Evolutionary conservation across 768 basidiomycete genomes (phyloP), one percentile per base, ranked within the genome.

Genomic region (Scleroderma citrinum): DNA sequence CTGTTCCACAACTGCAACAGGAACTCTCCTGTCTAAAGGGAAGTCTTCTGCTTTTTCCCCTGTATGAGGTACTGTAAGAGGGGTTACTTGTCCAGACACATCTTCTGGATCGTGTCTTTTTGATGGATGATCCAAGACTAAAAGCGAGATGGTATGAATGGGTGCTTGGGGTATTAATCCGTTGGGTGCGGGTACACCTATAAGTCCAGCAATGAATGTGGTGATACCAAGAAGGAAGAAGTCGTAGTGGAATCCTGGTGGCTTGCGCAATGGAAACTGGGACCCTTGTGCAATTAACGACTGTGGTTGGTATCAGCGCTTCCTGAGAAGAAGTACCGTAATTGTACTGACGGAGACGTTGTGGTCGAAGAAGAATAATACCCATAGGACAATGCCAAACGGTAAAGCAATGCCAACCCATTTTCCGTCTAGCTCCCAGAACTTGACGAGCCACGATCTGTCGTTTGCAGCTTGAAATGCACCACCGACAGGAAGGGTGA

Each of bases 301-400:
- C 92, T 92, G 54, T 16, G 39, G 47, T n/a, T 23, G 46, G 49
- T 46, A 46, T 34, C 19, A 34, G 26, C 23, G n/a, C n/a, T n/a
- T n/a, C n/a, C n/a, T n/a, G n/a, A n/a, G n/a, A n/a, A n/a, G n/a
- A n/a, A n/a, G n/a, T n/a, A n/a, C n/a, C n/a, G 30, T 41, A 11
- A 29, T 26, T 48, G 10, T 8, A 13, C 85, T 57, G 63, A 90
- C 89, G 41, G 91, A 93, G 46, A 93, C 89, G 57, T 94, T 94
- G 56, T 93, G 89, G 55, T 97, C 92, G 56, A 96, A 96, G 73
- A 93, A 93, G 70, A 97, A 95, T 38, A 96, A 69, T 20, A 95
- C 78, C 81, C 89, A 96, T 5, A 98, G 72, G 19, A 92, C 72
- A 36, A 93, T 66, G 2, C 93, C 94, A 58, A 96, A 96, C 0